These are phyloP conservation scores for Talaromyces sp. DNA, from an alignment of 2,329 filamentous ascomycete species.

Conservation along the genomic window DNA sequence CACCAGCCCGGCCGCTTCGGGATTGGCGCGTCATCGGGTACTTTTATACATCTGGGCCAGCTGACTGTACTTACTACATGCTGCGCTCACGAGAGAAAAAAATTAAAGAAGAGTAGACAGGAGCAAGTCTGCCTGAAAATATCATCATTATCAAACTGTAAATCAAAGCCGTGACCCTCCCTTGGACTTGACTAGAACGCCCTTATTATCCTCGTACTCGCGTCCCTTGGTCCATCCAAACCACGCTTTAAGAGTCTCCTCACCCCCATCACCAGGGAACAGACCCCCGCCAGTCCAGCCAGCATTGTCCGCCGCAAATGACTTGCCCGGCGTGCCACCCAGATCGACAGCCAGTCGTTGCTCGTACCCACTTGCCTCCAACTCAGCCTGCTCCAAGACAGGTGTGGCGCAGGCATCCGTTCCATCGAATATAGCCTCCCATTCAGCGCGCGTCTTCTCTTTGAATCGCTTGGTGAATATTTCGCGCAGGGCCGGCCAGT, in stretches of 20 bases:
- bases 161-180: constrained; percentile 20
- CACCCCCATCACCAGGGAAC: constrained; percentile 64
- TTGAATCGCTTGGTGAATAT: constrained; percentile 61
- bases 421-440: constrained; percentile 81
- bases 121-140: too few relatives aligned
- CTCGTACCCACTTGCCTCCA: constrained; percentile 53
- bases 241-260: constrained; percentile 65
- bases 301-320: constrained; percentile 53
- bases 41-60: background rate
- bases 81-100: too few relatives aligned
- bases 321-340: constrained; percentile 61
- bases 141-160: background rate
- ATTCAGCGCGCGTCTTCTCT: constrained; percentile 65
- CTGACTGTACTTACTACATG: background rate
- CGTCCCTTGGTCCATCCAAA: constrained; percentile 67
- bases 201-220: constrained; percentile 63
- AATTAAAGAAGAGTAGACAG: too few relatives aligned
- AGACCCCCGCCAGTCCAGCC: constrained; percentile 61
- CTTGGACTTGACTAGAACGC: constrained; percentile 53
- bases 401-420: constrained; percentile 93
- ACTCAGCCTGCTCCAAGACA: constrained; percentile 68
- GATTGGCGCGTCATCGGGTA: background rate
- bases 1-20: background rate
- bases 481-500: constrained; percentile 62
- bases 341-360: constrained; percentile 47